phyloP scores from a whole-genome alignment of 768 basidiomycete genomes.

The Russula ochroleuca region DNA sequence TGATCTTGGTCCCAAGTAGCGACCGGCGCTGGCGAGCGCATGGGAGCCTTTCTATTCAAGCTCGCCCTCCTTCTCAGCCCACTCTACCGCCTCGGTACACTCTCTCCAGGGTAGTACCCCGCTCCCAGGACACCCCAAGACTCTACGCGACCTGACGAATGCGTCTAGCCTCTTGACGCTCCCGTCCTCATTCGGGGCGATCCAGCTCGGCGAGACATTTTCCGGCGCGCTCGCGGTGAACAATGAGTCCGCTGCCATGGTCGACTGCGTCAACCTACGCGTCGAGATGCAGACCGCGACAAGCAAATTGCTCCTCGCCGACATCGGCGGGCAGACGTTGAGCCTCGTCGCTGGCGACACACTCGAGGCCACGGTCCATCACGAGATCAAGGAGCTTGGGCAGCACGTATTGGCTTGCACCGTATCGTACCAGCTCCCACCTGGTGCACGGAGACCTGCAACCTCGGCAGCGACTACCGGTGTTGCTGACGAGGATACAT shows the following conservation, averaged over 20 bases:
- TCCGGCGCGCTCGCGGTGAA: slow-evolving; percentile 77
- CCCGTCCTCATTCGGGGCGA: slow-evolving; percentile 78
- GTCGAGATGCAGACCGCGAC: slow-evolving; percentile 85
- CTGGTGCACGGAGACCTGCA: slow-evolving; percentile 49
- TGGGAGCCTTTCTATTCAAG: slow-evolving; percentile 89
- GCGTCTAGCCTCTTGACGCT: slow-evolving; percentile 75
- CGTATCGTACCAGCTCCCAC: slow-evolving; percentile 74
- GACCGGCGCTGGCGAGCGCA: slow-evolving; percentile 66
- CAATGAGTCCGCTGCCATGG: slow-evolving; percentile 62
- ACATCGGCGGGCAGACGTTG: slow-evolving; percentile 53
- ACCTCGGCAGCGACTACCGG: slow-evolving; percentile 44
- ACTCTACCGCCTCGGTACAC: slow-evolving; percentile 70
- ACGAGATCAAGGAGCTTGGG: slow-evolving; percentile 93
- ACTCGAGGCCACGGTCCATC: slow-evolving; percentile 63
- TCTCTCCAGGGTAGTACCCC: slow-evolving; percentile 72
- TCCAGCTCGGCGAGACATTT: slow-evolving; percentile 89
- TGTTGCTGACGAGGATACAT: slow-evolving; percentile 8
- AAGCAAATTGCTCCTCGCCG: slow-evolving; percentile 57
- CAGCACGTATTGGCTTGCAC: slow-evolving; percentile 86
- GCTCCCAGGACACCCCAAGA: slow-evolving; percentile 73
- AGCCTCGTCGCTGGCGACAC: slow-evolving; percentile 53
- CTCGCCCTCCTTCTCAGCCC: slow-evolving; percentile 74
- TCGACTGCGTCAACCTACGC: slow-evolving; percentile 60
- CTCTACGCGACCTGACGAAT: slow-evolving; percentile 75
- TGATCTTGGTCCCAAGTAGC: slow-evolving; percentile 40